Evolutionary conservation across 169 alveolate genomes (phyloP), one percentile per base, ranked within the genome.

Genomic region (Plasmodium fragile): DNA sequence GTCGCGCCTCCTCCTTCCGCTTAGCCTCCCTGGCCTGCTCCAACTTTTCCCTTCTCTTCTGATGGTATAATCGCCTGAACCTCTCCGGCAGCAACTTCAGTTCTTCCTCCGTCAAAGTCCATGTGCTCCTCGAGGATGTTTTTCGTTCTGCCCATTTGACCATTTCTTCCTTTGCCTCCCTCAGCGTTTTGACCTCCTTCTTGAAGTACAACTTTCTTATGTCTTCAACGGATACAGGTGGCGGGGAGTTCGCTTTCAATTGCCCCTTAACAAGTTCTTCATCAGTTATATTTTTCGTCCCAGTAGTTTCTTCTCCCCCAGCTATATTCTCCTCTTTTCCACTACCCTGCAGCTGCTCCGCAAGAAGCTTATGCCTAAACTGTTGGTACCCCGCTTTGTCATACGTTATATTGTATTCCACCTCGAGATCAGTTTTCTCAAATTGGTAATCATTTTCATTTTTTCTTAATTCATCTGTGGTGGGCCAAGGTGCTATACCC

Each of bases 401-500:
- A 75, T 85, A 85, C 4, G 93, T 73, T 73, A 85, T 85, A 45
- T 85, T 85, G 80, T 85, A 85, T 49, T 85, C 87, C n/a, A 85
- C 28, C 80, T 85, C 93, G 16, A 85, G 22, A 53, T 85, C 93
- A 11, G 93, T 85, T 85, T 85, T 75, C n/a, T 85, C 96, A 78
- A 92, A 52, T 6, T 81, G 82, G 28, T 87, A 83, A 10, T 70
- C 49, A 70, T 87, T 53, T 18, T 95, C 80, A 70, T 96, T 93
- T 32, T 92, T 93, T 81, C 75, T 92, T n/a, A 92, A 43, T 85
- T 85, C 93, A 5, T 75, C 43, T 10, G 52, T 73, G 36, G 81
- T 32, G 36, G 97, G 97, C 97, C 97, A 96, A 2, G 96, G 96
- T 1, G 96, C 97, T 11, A 96, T 79, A 5, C 97, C 97, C 52